Evolutionary conservation across 2,329 filamentous ascomycete species (phyloP), one percentile per base, ranked within the genome.

Genomic region (Monosporascus sp.): DNA sequence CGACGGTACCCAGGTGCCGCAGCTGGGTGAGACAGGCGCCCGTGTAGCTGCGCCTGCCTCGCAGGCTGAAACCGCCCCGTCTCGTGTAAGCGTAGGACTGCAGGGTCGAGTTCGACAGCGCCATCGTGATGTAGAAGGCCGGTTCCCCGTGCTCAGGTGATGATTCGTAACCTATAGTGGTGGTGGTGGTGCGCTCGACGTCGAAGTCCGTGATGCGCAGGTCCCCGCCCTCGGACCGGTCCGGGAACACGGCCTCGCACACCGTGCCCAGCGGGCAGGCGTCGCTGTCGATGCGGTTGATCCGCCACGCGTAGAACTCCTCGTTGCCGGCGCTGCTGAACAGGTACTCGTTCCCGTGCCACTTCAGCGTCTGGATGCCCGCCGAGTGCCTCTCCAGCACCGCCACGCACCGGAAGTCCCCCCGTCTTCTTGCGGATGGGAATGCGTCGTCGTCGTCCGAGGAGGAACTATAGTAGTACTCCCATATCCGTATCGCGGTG

Each of bases 311-410:
- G 62, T 87, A 93, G 58, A 97, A 87, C 69, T 99, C 93, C 67
- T 97, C 93, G 56, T 85, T 86, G 0, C 92, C 94, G 6, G 83
- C 90, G 62, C 90, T 92, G 59, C 89, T 96, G 67, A 97, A 88
- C 2, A 99, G 80, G 61, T 87, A 88, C 1, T 75, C 69, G 2
- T 86, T 81, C 47, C 82, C 78, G 2, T 88, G 83, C 89, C 90
- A 97, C 55, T 80, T 80, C 1, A 96, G 74, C 56, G 86, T 80
- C 67, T 97, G 93, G 7, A 97, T 82, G 0, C 93, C 94, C 0
- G 90, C 87, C 2, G 84, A 87, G 66, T 99, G 94, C 51, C 82
- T 83, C 59, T 90, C 86, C 20, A 96, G 70, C 0, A 86, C 83
- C 9, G 84, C 80, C 22, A 87, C 65, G 60, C 83, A 88, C 44